phyloP scores from a whole-genome alignment of 306 rosid genomes.

The Erythrophleum fordii region DNA sequence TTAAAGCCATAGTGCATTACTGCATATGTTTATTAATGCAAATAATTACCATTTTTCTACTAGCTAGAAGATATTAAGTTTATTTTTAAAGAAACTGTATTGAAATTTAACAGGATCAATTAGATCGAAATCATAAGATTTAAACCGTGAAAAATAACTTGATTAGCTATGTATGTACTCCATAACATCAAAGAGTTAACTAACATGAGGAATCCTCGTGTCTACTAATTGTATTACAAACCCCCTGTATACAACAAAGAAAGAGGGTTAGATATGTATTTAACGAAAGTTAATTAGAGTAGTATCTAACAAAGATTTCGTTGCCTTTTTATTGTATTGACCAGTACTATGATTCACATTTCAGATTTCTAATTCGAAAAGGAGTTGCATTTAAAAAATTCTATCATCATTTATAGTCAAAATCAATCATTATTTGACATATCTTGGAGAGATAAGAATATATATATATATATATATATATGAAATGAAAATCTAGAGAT shows the following conservation, averaged over 20 bases:
- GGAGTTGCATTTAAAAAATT: not conserved
- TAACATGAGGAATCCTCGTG: no score
- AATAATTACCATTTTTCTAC: no score
- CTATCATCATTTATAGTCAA: not conserved
- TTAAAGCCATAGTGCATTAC: not conserved
- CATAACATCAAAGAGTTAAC: not conserved
- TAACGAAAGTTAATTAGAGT: not conserved
- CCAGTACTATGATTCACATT: not conserved
- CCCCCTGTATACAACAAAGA: no score
- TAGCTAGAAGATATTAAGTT: not conserved
- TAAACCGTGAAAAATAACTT: not conserved
- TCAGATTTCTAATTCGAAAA: not conserved
- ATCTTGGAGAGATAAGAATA: no score
- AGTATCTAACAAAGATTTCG: not conserved
- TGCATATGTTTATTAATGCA: not conserved
- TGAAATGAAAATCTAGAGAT: no score
- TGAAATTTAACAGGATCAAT: not conserved
- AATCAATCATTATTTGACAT: no score
- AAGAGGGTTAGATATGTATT: no score
- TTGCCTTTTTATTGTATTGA: not conserved
- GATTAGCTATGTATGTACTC: not conserved
- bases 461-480: no score
- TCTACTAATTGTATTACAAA: no score
- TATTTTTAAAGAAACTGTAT: not conserved
- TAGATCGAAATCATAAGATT: not conserved